Percentiles rank a stretch among this genome's conserved stretches.
Conservation (phyloP, 192 early-diverging fungal genomes). For the Gonapodya prolifera region DNA sequence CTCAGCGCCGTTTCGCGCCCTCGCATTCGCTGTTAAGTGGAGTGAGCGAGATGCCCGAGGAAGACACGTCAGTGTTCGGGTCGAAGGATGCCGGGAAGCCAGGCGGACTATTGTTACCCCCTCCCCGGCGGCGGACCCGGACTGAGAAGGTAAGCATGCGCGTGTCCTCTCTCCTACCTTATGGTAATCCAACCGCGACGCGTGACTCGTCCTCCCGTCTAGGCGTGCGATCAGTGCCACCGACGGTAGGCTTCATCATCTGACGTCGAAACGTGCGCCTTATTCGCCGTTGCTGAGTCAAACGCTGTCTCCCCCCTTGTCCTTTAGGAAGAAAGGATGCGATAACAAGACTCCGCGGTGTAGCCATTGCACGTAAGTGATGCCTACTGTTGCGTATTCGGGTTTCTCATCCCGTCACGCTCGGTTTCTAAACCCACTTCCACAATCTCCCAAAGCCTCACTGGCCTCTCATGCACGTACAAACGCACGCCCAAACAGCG, state of each 20-base stretch:
- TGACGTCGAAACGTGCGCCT: neutral
- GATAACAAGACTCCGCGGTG: neutral
- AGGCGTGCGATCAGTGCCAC: neutral
- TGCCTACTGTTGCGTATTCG: neutral
- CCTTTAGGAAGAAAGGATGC: neutral
- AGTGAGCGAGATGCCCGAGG: too few species aligned
- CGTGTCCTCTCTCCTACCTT: too few species aligned
- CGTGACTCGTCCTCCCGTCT: neutral
- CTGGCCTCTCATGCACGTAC: neutral
- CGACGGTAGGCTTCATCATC: neutral
- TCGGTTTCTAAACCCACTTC: neutral
- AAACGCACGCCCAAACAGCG: neutral
- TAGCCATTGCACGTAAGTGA: neutral
- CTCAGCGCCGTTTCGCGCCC: too few species aligned
- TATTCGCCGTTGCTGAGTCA: neutral
- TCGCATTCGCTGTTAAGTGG: too few species aligned
- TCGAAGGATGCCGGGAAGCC: too few species aligned
- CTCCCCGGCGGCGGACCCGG: too few species aligned
- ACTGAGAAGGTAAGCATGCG: too few species aligned
- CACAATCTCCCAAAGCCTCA: neutral
- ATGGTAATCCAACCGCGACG: too few species aligned
- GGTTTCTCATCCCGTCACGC: neutral
- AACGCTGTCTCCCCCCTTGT: neutral
- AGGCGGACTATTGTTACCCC: too few species aligned
- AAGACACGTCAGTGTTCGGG: too few species aligned